These are phyloP conservation scores for Colletotrichum scovillei DNA, from an alignment of 2,329 filamentous ascomycete genomes.

Conservation along the genomic window DNA sequence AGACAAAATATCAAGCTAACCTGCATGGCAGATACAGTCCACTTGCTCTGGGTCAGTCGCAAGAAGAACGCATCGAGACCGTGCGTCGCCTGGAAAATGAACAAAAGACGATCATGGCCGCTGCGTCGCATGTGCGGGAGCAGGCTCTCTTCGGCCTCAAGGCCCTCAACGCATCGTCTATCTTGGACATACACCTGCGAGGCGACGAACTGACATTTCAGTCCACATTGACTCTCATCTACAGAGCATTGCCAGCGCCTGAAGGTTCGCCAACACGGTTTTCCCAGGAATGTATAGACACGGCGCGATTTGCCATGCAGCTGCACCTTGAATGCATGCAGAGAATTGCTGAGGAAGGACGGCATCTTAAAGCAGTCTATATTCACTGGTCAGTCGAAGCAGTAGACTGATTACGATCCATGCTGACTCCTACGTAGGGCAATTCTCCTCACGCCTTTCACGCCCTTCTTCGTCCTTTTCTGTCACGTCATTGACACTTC, in stretches of 20 bases:
- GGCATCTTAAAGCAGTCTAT: conserved; percentile 58
- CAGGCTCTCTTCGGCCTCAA: conserved; percentile 50
- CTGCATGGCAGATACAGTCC: conserved; percentile 59
- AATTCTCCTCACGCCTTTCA: conserved; percentile 67
- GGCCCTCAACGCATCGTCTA: conserved; percentile 50
- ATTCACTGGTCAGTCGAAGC: conserved; percentile 59
- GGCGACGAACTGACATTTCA: conserved; percentile 61
- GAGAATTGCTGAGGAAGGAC: conserved; percentile 45
- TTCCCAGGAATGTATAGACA: conserved; percentile 59
- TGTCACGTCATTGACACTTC: conserved; percentile 67
- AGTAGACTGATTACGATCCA: conserved; percentile 14
- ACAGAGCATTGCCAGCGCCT: conserved; percentile 62
- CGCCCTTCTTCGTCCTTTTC: conserved; percentile 70
- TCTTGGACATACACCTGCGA: conserved; percentile 57
- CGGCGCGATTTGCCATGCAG: conserved; percentile 60
- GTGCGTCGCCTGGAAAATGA: conserved; percentile 52
- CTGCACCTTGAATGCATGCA: conserved; percentile 58
- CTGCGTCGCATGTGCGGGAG: conserved; percentile 48
- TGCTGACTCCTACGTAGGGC: conserved; percentile 52
- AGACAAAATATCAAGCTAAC: conserved; percentile 11
- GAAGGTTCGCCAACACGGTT: conserved; percentile 56
- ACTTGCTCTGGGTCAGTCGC: conserved; percentile 53
- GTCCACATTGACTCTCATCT: conserved; percentile 62
- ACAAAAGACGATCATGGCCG: conserved; percentile 49
- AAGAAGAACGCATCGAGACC: conserved; percentile 51